These are phyloP conservation scores for Polyporus tsugae DNA, from an alignment of 1,284 basidiomycete species.

Conservation along the genomic window DNA sequence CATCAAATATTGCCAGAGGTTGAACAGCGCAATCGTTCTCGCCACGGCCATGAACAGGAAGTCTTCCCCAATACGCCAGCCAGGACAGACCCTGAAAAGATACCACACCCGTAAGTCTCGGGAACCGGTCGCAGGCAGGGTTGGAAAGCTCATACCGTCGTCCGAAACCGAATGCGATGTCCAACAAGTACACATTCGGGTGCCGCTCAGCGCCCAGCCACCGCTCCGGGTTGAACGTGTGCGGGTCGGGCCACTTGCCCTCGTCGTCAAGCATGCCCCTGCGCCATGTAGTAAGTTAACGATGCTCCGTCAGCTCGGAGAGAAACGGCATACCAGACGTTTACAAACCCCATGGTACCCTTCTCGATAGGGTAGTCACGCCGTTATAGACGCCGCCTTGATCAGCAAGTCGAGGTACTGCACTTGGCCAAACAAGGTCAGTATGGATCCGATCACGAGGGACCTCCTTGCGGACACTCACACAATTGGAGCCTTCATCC, in stretches of 20 bases:
- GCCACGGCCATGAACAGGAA: background rate
- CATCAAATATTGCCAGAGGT: background rate
- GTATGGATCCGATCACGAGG: background rate
- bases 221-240: constrained; percentile 46
- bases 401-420: constrained; percentile 9
- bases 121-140: background rate
- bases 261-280: constrained; percentile 47
- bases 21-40: background rate
- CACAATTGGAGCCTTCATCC: constrained; percentile 36
- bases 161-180: constrained; percentile 44
- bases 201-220: constrained; percentile 34
- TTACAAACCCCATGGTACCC: constrained; percentile 25
- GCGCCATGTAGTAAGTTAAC: background rate
- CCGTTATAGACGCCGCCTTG: constrained; percentile 29
- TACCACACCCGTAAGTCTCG: background rate
- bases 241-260: constrained; percentile 44
- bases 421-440: background rate
- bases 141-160: constrained; percentile 13
- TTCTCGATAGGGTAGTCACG: constrained; percentile 22
- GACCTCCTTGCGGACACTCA: background rate
- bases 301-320: background rate
- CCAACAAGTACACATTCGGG: constrained; percentile 32
- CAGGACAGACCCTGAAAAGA: background rate
- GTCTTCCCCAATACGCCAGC: background rate
- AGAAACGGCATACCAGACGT: constrained; percentile 23